A percentile compares a stretch with the other conserved stretches of the same genome.
Evolutionary conservation across 139 green algal genomes (phyloP).

Genomic region (Parachlorella kessleri): DNA sequence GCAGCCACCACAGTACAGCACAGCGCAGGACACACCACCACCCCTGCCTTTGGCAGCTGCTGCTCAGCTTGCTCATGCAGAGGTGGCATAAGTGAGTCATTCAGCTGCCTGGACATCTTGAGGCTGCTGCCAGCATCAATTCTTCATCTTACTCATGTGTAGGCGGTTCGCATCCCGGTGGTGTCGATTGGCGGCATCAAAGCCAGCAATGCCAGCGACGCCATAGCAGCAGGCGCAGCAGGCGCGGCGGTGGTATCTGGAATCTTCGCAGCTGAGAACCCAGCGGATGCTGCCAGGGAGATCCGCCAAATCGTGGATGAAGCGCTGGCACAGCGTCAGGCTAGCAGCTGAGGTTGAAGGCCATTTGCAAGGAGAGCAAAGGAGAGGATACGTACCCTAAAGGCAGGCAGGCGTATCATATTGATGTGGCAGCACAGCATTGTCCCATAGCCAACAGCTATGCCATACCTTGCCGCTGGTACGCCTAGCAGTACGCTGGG

Average conservation of each 20-base stretch:
- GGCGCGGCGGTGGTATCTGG: slow-evolving; percentile 83
- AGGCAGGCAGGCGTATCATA: too few species aligned
- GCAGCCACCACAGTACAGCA: not conserved
- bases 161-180: slow-evolving; percentile 66
- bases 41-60: not conserved
- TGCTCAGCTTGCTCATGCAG: not conserved
- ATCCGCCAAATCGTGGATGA: slow-evolving; percentile 46
- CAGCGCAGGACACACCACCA: not conserved
- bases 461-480: too few species aligned
- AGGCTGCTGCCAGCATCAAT: not conserved
- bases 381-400: too few species aligned
- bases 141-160: not conserved
- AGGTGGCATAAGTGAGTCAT: too few species aligned
- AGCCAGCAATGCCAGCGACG: slow-evolving; percentile 52
- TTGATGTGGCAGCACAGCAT: too few species aligned
- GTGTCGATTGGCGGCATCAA: slow-evolving; percentile 91
- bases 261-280: slow-evolving; percentile 69
- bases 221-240: slow-evolving; percentile 52
- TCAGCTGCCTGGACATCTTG: too few species aligned
- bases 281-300: slow-evolving; percentile 45
- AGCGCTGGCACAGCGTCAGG: not conserved
- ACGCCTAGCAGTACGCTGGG: too few species aligned
- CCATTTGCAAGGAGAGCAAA: too few species aligned
- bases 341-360: too few species aligned
- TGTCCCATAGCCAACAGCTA: too few species aligned